A percentile compares a stretch with the other conserved stretches of the same genome.
These are phyloP conservation scores for Phytopythium litorale DNA, from an alignment of 352 stramenopile genomes.

Conservation along the genomic window DNA sequence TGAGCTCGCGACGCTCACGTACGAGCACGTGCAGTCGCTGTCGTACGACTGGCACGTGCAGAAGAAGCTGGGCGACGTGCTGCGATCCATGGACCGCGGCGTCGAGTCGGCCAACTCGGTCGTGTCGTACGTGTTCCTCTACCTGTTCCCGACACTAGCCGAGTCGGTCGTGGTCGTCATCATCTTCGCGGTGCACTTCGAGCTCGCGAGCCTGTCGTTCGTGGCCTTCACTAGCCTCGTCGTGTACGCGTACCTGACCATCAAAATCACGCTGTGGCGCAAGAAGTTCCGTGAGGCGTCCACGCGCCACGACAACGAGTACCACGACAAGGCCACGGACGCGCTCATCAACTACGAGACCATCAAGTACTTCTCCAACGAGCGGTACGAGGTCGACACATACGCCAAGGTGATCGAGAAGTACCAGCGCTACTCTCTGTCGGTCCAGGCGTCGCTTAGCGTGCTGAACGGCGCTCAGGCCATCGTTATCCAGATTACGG, in stretches of 20 bases:
- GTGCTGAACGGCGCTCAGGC: slow-evolving; percentile 95
- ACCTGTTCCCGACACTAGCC: slow-evolving; percentile 91
- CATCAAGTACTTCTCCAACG: slow-evolving; percentile 97
- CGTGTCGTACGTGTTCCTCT: slow-evolving; percentile 98
- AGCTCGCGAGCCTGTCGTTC: slow-evolving; percentile 89
- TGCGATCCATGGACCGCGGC: slow-evolving; percentile 92
- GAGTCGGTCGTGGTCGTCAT: slow-evolving; percentile 95
- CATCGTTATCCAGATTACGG: slow-evolving; percentile 72
- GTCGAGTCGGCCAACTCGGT: slow-evolving; percentile 92
- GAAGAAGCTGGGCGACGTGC: slow-evolving; percentile 97
- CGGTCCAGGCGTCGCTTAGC: slow-evolving; percentile 92
- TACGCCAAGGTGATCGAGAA: slow-evolving; percentile 91
- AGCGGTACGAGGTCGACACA: slow-evolving; percentile 89
- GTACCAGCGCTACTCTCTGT: slow-evolving; percentile 93
- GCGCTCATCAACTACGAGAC: slow-evolving; percentile 98
- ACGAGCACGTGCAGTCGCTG: slow-evolving; percentile 95
- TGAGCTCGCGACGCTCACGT: slow-evolving; percentile 94
- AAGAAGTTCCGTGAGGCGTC: slow-evolving; percentile 96
- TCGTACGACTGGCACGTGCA: slow-evolving; percentile 98
- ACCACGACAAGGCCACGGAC: slow-evolving; percentile 97
- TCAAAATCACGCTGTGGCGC: slow-evolving; percentile 96
- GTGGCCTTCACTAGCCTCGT: slow-evolving; percentile 95
- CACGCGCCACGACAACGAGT: slow-evolving; percentile 96
- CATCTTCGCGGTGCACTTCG: slow-evolving; percentile 92
- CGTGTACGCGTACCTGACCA: slow-evolving; percentile 95